These are phyloP conservation scores for Fraxinus angustifolia DNA, from an alignment of 305 asterid genomes.

Conservation along the genomic window DNA sequence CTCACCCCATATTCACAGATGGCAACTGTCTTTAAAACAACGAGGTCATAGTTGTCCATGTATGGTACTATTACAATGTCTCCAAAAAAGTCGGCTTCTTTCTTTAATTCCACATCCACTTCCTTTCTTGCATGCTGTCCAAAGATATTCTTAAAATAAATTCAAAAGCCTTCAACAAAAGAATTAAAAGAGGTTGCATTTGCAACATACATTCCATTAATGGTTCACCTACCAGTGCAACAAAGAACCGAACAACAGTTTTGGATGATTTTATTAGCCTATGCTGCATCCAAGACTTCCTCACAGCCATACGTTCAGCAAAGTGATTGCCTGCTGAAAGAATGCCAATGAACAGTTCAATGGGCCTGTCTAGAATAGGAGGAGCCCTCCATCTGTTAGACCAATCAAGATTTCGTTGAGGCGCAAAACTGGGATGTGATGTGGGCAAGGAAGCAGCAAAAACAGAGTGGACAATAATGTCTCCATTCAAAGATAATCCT, in stretches of 20 bases:
- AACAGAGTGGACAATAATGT: slow-evolving; percentile 59
- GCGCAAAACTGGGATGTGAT: slow-evolving; percentile 69
- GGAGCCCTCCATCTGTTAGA: slow-evolving; percentile 71
- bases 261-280: slow-evolving; percentile 52
- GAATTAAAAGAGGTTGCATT: background rate
- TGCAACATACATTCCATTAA: background rate
- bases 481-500: slow-evolving; percentile 66
- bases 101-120: slow-evolving; percentile 59
- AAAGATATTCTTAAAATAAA: slow-evolving; percentile 23
- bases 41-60: slow-evolving; percentile 84
- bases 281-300: slow-evolving; percentile 86
- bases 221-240: slow-evolving; percentile 61
- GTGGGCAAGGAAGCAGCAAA: slow-evolving; percentile 75
- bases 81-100: slow-evolving; percentile 76
- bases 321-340: slow-evolving; percentile 87
- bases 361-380: slow-evolving; percentile 44
- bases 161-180: slow-evolving; percentile 13
- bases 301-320: slow-evolving; percentile 78
- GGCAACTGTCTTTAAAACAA: slow-evolving; percentile 75
- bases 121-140: slow-evolving; percentile 68
- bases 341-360: slow-evolving; percentile 68
- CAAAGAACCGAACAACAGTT: slow-evolving; percentile 74
- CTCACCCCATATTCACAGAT: slow-evolving; percentile 81
- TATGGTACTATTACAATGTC: slow-evolving; percentile 75
- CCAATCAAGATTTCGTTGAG: slow-evolving; percentile 65